phyloP scores from a whole-genome alignment of 176 grass and related monocot genomes.

The Calamus simplicifolius region DNA sequence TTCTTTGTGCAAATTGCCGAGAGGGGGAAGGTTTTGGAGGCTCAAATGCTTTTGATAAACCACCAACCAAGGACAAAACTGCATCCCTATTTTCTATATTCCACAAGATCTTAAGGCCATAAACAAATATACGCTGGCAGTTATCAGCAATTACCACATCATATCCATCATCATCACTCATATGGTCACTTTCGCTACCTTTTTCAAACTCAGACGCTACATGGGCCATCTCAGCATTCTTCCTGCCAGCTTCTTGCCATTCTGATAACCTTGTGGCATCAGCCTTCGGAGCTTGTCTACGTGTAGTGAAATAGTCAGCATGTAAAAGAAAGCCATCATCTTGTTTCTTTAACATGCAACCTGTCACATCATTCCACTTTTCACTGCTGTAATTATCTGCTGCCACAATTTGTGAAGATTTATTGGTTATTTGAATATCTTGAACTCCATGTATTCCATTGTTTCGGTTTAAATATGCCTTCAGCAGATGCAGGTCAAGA shows the following conservation, averaged over 20 bases:
- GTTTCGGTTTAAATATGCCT: conserved; percentile 50
- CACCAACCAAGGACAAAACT: conserved; percentile 59
- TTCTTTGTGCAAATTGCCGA: conserved; percentile 74
- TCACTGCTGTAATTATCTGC: conserved; percentile 31
- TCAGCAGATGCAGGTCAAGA: conserved; percentile 73
- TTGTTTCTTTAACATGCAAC: conserved; percentile 44
- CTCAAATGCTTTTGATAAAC: conserved; percentile 82
- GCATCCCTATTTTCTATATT: conserved; percentile 81
- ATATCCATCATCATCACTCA: conserved; percentile 89
- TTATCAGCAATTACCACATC: conserved; percentile 91
- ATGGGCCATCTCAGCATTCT: conserved; percentile 40
- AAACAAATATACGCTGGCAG: conserved; percentile 88
- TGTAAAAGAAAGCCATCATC: conserved; percentile 85
- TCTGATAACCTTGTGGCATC: conserved; percentile 67
- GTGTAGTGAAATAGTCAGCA: conserved; percentile 91
- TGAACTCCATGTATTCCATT: conserved; percentile 32
- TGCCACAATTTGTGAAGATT: conserved; percentile 26
- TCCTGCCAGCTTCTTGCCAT: conserved; percentile 81
- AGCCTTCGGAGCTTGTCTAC: conserved; percentile 87
- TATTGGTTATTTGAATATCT: conserved; percentile 42
- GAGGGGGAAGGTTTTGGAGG: conserved; percentile 85
- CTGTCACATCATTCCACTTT: conserved; percentile 43
- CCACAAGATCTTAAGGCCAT: conserved; percentile 96
- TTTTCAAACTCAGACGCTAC: conserved; percentile 56
- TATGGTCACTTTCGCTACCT: conserved; percentile 51